Conservation (phyloP, 1,284 basidiomycete species). For the Trichosporon sp. region DNA sequence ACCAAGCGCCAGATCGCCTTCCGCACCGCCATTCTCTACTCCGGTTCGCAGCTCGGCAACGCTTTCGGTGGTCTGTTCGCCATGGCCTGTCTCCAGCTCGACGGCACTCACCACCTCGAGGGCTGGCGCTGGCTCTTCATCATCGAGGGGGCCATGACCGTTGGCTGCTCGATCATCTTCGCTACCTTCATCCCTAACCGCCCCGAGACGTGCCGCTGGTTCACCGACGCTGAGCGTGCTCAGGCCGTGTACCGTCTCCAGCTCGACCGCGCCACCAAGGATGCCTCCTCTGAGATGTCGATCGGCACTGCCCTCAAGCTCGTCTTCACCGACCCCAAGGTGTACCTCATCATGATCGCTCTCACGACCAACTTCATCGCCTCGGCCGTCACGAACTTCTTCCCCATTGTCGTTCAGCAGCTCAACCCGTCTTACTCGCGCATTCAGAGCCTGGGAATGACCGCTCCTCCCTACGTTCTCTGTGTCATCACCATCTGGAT, state of each 20-base stretch:
- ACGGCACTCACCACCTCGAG: constrained; percentile 31
- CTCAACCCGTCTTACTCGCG: constrained; percentile 21
- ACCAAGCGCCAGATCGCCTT: constrained; percentile 33
- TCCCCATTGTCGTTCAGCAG: constrained; percentile 36
- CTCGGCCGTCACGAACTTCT: constrained; percentile 44
- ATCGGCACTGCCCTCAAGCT: constrained; percentile 27
- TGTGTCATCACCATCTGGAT: constrained; percentile 20
- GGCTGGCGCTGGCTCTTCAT: constrained; percentile 43
- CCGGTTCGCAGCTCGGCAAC: constrained; percentile 40
- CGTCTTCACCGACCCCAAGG: constrained; percentile 37
- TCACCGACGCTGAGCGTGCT: constrained; percentile 33
- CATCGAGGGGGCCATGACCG: constrained; percentile 27
- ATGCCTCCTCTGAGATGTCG: constrained; percentile 29
- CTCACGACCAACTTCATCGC: constrained; percentile 29
- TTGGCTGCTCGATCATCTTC: constrained; percentile 33
- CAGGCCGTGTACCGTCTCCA: constrained; percentile 37
- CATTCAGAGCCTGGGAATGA: constrained; percentile 40
- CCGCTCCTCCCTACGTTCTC: constrained; percentile 42
- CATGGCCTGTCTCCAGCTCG: constrained; percentile 24
- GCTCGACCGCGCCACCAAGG: constrained; percentile 31
- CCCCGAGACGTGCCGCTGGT: constrained; percentile 30
- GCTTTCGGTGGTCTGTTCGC: constrained; percentile 38
- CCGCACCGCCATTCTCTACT: constrained; percentile 33
- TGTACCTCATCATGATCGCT: constrained; percentile 29
- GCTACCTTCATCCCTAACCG: constrained; percentile 39